Conservation (phyloP, 495 filamentous ascomycete species). For the Amniculicola lignicola region DNA sequence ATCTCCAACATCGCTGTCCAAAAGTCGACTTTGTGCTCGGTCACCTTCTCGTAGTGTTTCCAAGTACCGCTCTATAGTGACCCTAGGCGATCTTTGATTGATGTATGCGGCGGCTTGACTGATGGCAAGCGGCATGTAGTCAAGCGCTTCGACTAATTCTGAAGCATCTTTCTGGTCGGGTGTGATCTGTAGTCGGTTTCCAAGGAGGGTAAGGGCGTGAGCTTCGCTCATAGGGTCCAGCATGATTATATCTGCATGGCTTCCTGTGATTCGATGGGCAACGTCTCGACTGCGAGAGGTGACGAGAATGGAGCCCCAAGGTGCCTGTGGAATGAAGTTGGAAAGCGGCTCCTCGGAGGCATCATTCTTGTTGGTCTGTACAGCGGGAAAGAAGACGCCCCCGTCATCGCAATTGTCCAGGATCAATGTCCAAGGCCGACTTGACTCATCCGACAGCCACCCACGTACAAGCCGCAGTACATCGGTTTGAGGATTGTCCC, state of each 20-base stretch:
- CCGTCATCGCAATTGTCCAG: not conserved
- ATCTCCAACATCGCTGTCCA: constrained; percentile 41
- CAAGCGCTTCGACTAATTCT: constrained; percentile 20
- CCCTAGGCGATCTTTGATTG: constrained; percentile 26
- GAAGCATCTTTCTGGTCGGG: constrained; percentile 15
- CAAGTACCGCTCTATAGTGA: constrained; percentile 41
- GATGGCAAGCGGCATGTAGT: constrained; percentile 31
- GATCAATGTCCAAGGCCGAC: not conserved
- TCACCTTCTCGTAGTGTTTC: constrained; percentile 42
- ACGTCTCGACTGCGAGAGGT: constrained; percentile 24
- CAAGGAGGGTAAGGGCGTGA: constrained; percentile 42
- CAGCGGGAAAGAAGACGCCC: not conserved
- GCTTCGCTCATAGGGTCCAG: constrained; percentile 42
- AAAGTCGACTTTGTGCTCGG: constrained; percentile 39
- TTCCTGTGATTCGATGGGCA: constrained; percentile 37
- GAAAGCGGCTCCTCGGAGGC: not conserved
- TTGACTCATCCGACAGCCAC: not conserved
- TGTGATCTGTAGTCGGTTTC: constrained; percentile 40
- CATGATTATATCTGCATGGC: constrained; percentile 41
- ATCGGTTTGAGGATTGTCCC: not conserved
- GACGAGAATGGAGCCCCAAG: constrained; percentile 19
- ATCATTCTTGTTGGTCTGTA: not conserved
- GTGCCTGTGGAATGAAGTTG: constrained; percentile 15
- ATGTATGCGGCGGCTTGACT: constrained; percentile 29
- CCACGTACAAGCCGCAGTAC: not conserved